phyloP scores from a whole-genome alignment of 495 filamentous ascomycete species.

The Aspergillus nidulans region DNA sequence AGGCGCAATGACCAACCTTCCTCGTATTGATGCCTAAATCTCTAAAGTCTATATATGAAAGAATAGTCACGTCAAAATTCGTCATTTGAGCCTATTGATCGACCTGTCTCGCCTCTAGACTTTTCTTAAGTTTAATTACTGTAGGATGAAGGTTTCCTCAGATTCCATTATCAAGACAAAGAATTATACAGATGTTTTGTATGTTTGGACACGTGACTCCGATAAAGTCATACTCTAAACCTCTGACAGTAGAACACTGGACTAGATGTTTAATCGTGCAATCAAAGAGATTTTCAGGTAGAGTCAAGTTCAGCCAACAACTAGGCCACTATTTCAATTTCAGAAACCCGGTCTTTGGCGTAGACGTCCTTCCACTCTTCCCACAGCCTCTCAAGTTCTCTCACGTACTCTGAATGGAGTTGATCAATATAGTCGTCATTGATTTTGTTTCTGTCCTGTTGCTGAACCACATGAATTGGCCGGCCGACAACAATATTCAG shows the following conservation, averaged over 20 bases:
- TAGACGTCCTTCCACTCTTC: conserved; percentile 84
- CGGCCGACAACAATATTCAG: conserved; percentile 84
- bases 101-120: no score
- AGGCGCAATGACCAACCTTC: background rate
- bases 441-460: conserved; percentile 48
- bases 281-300: no score
- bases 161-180: no score
- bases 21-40: background rate
- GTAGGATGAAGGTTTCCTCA: no score
- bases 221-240: no score
- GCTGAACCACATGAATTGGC: conserved; percentile 66
- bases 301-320: no score
- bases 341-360: conserved; percentile 63
- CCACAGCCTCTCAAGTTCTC: conserved; percentile 79
- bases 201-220: no score
- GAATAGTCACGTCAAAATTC: background rate
- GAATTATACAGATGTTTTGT: no score
- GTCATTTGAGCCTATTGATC: no score
- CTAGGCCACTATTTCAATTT: conserved; percentile 76
- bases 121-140: no score
- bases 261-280: no score
- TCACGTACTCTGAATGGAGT: conserved; percentile 72
- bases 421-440: conserved; percentile 71
- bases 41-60: conserved; percentile 5
- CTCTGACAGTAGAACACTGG: no score